Evolutionary conservation across 495 filamentous ascomycete genomes (phyloP).

Genomic region (Xylaria sp.): DNA sequence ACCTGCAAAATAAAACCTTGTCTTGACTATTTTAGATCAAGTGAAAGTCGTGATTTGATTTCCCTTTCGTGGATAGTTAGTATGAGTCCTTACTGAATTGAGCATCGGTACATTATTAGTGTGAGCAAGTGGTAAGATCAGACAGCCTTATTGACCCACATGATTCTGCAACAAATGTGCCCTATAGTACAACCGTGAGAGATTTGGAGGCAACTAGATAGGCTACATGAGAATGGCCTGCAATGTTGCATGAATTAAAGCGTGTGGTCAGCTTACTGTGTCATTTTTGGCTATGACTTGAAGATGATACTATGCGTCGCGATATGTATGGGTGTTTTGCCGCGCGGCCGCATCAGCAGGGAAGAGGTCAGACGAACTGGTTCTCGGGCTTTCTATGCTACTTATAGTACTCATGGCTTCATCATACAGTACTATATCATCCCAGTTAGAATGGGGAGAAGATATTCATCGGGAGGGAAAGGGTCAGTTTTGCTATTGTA

Average conservation of each 20-base stretch:
- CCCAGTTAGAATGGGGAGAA: too few relatives aligned
- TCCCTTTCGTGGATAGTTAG: not conserved
- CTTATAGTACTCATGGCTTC: not conserved
- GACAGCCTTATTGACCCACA: not conserved
- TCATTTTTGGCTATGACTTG: not conserved
- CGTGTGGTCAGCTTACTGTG: conserved; percentile 22
- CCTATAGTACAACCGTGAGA: not conserved
- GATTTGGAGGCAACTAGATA: not conserved
- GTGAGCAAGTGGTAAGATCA: not conserved
- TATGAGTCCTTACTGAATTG: not conserved
- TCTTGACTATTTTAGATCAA: not conserved
- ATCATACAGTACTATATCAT: too few relatives aligned
- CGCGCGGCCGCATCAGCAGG: not conserved
- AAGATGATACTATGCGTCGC: not conserved
- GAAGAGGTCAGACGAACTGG: not conserved
- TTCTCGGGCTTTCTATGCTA: not conserved
- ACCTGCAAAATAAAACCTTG: not conserved
- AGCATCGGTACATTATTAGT: not conserved
- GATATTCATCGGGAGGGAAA: too few relatives aligned
- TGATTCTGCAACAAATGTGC: conserved; percentile 1
- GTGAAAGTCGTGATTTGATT: not conserved
- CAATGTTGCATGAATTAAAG: not conserved
- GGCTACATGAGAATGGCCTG: not conserved
- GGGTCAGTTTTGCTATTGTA: too few relatives aligned
- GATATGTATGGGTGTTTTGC: not conserved